These are phyloP conservation scores for Trichoderma sp. DNA, from an alignment of 2,329 filamentous ascomycete species.

Conservation along the genomic window DNA sequence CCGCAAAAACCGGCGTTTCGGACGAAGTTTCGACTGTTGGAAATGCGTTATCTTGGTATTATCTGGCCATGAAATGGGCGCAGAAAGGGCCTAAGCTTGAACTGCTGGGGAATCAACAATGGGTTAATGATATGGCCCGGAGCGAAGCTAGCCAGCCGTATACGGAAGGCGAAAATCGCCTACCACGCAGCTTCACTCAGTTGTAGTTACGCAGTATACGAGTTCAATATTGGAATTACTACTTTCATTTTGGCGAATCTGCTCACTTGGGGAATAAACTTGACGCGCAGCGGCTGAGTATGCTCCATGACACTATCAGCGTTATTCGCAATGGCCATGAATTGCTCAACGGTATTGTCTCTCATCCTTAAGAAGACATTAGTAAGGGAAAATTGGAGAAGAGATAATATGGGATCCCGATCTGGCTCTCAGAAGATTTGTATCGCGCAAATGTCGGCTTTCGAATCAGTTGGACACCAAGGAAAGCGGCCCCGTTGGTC, in stretches of 20 bases:
- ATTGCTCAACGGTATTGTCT: too few species aligned
- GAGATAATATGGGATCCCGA: too few species aligned
- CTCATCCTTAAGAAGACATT: too few species aligned
- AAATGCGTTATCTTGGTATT: slow-evolving; percentile 74
- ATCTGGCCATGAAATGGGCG: slow-evolving; percentile 63
- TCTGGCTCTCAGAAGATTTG: too few species aligned
- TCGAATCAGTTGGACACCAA: too few species aligned
- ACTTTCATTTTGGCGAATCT: background rate
- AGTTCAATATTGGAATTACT: background rate
- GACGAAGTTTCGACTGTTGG: slow-evolving; percentile 82
- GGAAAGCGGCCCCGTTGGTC: too few species aligned
- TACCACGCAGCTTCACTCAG: slow-evolving; percentile 33
- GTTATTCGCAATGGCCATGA: too few species aligned
- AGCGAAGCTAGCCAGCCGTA: slow-evolving; percentile 59
- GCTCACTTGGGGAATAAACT: too few species aligned
- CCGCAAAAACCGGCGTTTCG: slow-evolving; percentile 64
- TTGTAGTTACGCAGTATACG: background rate
- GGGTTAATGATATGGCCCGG: slow-evolving; percentile 30
- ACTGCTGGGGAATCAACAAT: slow-evolving; percentile 9
- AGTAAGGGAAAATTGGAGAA: too few species aligned
- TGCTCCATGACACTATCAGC: too few species aligned
- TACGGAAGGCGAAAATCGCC: slow-evolving; percentile 54
- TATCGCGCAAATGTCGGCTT: too few species aligned
- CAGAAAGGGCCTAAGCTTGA: background rate
- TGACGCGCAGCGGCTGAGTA: too few species aligned